These are phyloP conservation scores for Botryotinia narcissicola DNA, from an alignment of 2,329 filamentous ascomycete species.

Conservation along the genomic window DNA sequence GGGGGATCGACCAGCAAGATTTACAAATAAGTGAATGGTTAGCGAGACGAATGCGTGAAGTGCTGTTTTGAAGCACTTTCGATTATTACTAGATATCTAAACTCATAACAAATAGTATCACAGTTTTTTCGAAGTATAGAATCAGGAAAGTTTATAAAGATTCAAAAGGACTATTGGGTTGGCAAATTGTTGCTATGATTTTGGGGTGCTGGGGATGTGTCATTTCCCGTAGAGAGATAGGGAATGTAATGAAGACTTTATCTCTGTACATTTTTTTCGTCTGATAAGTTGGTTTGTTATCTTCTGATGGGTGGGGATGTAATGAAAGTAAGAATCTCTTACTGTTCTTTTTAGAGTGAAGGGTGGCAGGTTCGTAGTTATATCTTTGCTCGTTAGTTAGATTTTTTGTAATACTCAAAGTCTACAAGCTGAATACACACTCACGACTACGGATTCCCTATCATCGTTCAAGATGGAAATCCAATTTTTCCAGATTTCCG, in stretches of 20 bases:
- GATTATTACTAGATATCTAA: not conserved
- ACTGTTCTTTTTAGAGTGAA: accelerated
- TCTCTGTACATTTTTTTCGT: no score
- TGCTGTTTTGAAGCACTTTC: not conserved
- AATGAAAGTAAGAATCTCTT: not conserved
- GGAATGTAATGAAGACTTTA: accelerated
- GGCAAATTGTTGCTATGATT: not conserved
- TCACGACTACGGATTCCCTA: accelerated
- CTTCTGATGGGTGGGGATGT: not conserved
- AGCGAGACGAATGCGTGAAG: not conserved
- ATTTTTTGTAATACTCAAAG: not conserved
- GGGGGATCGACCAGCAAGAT: no score
- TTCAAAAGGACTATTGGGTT: accelerated
- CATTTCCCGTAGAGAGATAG: accelerated
- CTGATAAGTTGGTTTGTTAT: not conserved
- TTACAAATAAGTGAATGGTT: not conserved
- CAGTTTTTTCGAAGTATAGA: not conserved
- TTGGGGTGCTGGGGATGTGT: not conserved
- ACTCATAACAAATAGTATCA: not conserved
- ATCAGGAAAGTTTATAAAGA: accelerated
- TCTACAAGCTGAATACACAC: accelerated
- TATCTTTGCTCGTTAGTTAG: not conserved
- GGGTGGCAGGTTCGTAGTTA: not conserved
- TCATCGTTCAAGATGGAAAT: not conserved
- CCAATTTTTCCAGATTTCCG: no score